Evolutionary conservation across 1,284 basidiomycete species (phyloP).

Genomic region (Flammula alnicola): DNA sequence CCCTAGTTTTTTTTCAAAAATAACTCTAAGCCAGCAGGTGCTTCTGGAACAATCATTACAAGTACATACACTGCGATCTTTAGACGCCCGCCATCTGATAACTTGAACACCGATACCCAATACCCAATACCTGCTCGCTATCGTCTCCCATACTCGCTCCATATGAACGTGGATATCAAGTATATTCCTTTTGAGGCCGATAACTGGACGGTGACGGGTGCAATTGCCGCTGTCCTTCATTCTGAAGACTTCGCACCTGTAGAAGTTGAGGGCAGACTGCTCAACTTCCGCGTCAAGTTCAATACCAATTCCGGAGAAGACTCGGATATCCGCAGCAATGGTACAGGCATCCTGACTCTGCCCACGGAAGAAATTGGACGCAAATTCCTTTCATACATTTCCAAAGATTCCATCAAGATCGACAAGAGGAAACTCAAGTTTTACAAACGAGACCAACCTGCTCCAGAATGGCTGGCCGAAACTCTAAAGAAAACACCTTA

Average conservation of each 20-base stretch:
- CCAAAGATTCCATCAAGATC: constrained; percentile 40
- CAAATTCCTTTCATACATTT: constrained; percentile 53
- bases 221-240: constrained; percentile 59
- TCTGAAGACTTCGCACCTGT: constrained; percentile 51
- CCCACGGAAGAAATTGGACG: constrained; percentile 44
- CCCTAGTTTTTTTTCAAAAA: no score
- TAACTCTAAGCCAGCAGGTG: no score
- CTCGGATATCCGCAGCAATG: constrained; percentile 63
- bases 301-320: constrained; percentile 51
- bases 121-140: no score
- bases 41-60: no score
- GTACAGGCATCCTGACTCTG: constrained; percentile 56
- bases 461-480: constrained; percentile 30
- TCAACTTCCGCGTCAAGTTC: constrained; percentile 63
- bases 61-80: no score
- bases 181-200: constrained; percentile 52
- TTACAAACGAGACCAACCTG: constrained; percentile 24
- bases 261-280: constrained; percentile 39
- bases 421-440: constrained; percentile 46
- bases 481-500: constrained; percentile 63
- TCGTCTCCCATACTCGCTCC: no score
- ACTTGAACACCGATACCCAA: no score
- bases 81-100: no score
- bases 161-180: constrained; percentile 59
- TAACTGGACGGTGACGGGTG: constrained; percentile 59